A percentile compares a stretch with the other conserved stretches of the same genome.
Evolutionary conservation across 345 rosid genomes (phyloP).

Genomic region (Populus pruinosa): DNA sequence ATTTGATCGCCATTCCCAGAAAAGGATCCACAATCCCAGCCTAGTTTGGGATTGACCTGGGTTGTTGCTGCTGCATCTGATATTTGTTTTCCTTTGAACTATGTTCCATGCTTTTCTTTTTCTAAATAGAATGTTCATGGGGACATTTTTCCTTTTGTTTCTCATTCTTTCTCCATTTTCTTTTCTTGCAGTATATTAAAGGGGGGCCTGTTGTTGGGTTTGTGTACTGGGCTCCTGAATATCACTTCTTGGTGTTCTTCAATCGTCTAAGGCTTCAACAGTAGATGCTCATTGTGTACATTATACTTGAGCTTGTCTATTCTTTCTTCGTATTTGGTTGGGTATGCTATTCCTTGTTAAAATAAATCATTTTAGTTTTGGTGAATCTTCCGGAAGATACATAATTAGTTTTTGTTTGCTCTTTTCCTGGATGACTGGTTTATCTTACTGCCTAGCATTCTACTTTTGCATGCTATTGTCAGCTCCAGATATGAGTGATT

Average conservation of each 20-base stretch:
- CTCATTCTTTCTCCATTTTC: not conserved
- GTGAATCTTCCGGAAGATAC: not conserved
- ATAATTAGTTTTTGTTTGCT: not conserved
- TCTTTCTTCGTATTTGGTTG: conserved; percentile 14
- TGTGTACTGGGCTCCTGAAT: conserved; percentile 93
- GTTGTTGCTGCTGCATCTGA: not conserved
- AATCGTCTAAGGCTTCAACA: conserved; percentile 76
- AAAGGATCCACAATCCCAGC: no score
- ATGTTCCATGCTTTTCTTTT: not conserved
- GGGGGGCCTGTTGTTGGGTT: conserved; percentile 97
- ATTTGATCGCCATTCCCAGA: no score
- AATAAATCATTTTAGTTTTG: no score
- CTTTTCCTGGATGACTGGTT: not conserved
- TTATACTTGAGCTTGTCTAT: conserved; percentile 18
- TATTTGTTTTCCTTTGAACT: not conserved
- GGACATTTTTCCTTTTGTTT: conserved; percentile 6
- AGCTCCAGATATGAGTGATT: not conserved
- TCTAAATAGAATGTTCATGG: not conserved
- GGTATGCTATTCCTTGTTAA: conserved; percentile 24
- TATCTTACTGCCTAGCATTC: not conserved
- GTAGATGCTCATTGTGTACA: conserved; percentile 37
- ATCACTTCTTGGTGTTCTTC: conserved; percentile 90
- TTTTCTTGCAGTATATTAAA: conserved; percentile 65
- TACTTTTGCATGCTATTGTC: not conserved
- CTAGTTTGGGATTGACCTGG: no score